phyloP scores from a whole-genome alignment of 1,284 basidiomycete genomes.

The Chalciporus piperatoides region DNA sequence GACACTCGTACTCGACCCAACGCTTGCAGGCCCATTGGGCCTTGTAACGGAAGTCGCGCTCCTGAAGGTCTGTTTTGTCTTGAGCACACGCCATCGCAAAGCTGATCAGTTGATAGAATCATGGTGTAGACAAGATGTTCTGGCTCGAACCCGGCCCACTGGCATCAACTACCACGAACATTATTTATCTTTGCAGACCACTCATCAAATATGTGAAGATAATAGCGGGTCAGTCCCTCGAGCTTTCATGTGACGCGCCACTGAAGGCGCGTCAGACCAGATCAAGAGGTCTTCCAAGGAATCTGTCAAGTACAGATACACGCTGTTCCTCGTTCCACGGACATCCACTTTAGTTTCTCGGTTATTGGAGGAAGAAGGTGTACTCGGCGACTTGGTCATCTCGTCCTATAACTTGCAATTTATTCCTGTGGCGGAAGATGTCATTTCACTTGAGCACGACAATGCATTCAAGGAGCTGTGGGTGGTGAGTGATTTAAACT shows the following conservation, averaged over 20 bases:
- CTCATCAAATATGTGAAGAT: slow-evolving; percentile 83
- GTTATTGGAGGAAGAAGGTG: slow-evolving; percentile 87
- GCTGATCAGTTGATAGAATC: slow-evolving; percentile 61
- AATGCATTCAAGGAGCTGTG: slow-evolving; percentile 81
- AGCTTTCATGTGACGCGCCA: slow-evolving; percentile 9
- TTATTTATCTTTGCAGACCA: slow-evolving; percentile 93
- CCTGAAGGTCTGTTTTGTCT: slow-evolving; percentile 64
- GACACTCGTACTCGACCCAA: slow-evolving; percentile 89
- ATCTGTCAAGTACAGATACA: slow-evolving; percentile 77
- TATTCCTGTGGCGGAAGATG: slow-evolving; percentile 88
- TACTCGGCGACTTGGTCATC: slow-evolving; percentile 84
- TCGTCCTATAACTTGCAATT: slow-evolving; percentile 90
- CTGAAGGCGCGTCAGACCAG: slow-evolving; percentile 59
- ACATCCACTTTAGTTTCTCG: slow-evolving; percentile 81
- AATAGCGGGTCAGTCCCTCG: slow-evolving; percentile 70
- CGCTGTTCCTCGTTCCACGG: slow-evolving; percentile 86
- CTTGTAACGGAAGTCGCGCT: slow-evolving; percentile 90
- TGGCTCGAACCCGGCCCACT: slow-evolving; percentile 93
- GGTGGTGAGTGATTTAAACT: slow-evolving; percentile 55
- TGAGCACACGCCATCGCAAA: not conserved
- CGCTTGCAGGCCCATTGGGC: slow-evolving; percentile 88
- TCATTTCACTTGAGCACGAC: slow-evolving; percentile 85
- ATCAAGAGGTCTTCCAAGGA: slow-evolving; percentile 74
- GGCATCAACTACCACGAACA: slow-evolving; percentile 79
- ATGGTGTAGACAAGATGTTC: slow-evolving; percentile 99